Evolutionary conservation across 192 early-diverging fungal genomes (phyloP).

Genomic region (Coemansia sp.): DNA sequence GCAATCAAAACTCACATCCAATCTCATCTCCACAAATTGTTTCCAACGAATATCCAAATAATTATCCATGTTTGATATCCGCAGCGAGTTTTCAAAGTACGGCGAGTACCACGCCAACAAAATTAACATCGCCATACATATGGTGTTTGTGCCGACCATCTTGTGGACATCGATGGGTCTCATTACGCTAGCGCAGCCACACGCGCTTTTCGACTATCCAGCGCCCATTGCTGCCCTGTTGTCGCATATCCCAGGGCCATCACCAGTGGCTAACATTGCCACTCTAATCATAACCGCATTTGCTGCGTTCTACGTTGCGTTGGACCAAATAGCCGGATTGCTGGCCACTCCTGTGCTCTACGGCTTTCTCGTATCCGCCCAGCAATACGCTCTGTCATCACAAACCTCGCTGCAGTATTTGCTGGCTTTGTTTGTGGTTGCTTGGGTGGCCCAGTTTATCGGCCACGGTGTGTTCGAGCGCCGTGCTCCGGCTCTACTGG

Average conservation of each 20-base stretch:
- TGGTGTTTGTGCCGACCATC: slow-evolving; percentile 89
- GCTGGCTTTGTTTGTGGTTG: slow-evolving; percentile 61
- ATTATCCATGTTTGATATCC: slow-evolving; percentile 68
- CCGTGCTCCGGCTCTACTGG: slow-evolving; percentile 81
- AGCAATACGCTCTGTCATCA: slow-evolving; percentile 56
- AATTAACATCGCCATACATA: slow-evolving; percentile 79
- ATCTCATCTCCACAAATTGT: background rate
- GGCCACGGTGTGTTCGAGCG: slow-evolving; percentile 87
- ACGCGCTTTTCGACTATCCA: slow-evolving; percentile 40
- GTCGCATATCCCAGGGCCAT: slow-evolving; percentile 38
- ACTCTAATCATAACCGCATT: slow-evolving; percentile 63
- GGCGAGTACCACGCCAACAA: slow-evolving; percentile 79
- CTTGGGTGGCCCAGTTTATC: slow-evolving; percentile 89
- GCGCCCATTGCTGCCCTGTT: slow-evolving; percentile 37
- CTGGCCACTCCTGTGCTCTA: slow-evolving; percentile 65
- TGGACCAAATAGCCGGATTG: slow-evolving; percentile 62
- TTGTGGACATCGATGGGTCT: slow-evolving; percentile 77
- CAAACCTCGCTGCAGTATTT: slow-evolving; percentile 59
- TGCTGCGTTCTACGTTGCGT: slow-evolving; percentile 69
- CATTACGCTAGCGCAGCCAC: slow-evolving; percentile 48
- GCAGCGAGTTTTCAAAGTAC: slow-evolving; percentile 73
- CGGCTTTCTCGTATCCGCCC: slow-evolving; percentile 63
- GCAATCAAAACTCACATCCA: background rate
- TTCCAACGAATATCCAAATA: background rate
- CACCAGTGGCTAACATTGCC: slow-evolving; percentile 53